A percentile compares a stretch with the other conserved stretches of the same genome.
Evolutionary conservation across 208 protist species (phyloP).

Genomic region (Trypanosoma mega): DNA sequence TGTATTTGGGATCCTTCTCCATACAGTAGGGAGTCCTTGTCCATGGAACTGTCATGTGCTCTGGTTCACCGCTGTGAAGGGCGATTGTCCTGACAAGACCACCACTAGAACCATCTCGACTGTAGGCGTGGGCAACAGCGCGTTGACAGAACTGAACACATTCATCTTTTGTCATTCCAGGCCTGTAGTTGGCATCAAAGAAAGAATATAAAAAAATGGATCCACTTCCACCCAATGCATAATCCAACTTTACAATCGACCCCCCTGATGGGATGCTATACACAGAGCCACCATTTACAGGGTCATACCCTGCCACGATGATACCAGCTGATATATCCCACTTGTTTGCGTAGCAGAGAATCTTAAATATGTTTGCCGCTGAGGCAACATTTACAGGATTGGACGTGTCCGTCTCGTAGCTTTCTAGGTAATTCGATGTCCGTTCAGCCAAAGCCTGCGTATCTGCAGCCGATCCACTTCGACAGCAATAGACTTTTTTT

Average conservation of each 20-base stretch:
- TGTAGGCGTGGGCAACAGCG: constrained; percentile 97
- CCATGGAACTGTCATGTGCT: constrained; percentile 87
- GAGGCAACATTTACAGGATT: constrained; percentile 90
- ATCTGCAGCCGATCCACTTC: constrained; percentile 98
- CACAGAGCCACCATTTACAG: constrained; percentile 94
- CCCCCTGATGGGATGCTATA: constrained; percentile 97
- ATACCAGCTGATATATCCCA: constrained; percentile 96
- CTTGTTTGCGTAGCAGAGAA: constrained; percentile 98
- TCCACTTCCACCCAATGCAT: constrained; percentile 95
- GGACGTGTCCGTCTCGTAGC: constrained; percentile 91
- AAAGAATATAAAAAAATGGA: constrained; percentile 99
- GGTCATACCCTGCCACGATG: constrained; percentile 97
- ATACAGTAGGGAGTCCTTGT: constrained; percentile 86
- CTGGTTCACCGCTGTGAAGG: constrained; percentile 77
- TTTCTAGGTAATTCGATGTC: constrained; percentile 91
- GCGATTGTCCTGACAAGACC: constrained; percentile 95
- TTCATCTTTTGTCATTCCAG: constrained; percentile 97
- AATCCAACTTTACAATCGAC: constrained; percentile 93
- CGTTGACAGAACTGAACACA: constrained; percentile 92
- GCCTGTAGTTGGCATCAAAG: constrained; percentile 97
- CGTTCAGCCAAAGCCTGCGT: constrained; percentile 96
- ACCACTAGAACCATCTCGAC: constrained; percentile 97
- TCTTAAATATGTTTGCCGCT: constrained; percentile 96
- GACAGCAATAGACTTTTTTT: constrained; percentile 97
- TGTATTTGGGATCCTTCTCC: constrained; percentile 89